Evolutionary conservation across 306 rosid genomes (phyloP).

Genomic region (Rosa rugosa): DNA sequence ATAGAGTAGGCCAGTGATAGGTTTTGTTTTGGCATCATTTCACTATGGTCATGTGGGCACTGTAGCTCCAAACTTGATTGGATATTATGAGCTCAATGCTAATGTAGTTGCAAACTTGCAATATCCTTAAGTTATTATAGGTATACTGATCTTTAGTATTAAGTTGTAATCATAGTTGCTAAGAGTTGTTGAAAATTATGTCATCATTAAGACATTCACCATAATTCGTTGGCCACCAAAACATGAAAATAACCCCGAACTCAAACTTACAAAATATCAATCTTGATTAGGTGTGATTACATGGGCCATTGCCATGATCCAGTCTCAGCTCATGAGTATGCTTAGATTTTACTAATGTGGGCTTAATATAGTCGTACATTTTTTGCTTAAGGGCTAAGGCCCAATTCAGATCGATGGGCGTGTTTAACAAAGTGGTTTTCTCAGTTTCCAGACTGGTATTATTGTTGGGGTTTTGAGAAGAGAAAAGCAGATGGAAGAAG

Average conservation of each 20-base stretch:
- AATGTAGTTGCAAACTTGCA: not conserved
- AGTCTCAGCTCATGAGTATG: not conserved
- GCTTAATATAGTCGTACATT: not conserved
- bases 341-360: not conserved
- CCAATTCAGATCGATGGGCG: not conserved
- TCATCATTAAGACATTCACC: not conserved
- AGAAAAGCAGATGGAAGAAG: not conserved
- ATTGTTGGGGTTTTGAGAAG: not conserved
- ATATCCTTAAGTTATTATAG: not conserved
- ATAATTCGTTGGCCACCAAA: constrained; percentile 16
- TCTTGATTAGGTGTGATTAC: not conserved
- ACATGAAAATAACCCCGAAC: not conserved
- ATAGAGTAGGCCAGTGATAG: no score
- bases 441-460: not conserved
- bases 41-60: not conserved
- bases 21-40: not conserved
- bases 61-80: not conserved
- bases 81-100: not conserved
- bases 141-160: not conserved
- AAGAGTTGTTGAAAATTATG: constrained; percentile 7
- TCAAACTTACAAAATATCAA: not conserved
- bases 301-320: not conserved
- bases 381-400: not conserved
- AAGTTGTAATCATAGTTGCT: not conserved
- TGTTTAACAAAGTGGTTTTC: not conserved